phyloP scores from a whole-genome alignment of 2,329 filamentous ascomycete genomes.

The Pseudogymnoascus sp. region DNA sequence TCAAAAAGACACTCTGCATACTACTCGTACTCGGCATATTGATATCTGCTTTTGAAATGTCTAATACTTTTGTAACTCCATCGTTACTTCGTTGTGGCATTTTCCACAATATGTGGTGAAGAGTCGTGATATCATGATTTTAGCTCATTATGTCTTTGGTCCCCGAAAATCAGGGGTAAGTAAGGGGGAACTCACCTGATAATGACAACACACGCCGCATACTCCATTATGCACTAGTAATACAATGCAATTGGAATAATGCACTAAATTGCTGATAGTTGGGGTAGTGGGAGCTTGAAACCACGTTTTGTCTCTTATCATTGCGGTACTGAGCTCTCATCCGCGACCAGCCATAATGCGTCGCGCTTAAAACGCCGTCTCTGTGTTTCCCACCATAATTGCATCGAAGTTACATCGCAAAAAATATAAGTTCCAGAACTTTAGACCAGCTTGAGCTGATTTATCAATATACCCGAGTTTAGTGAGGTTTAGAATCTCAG shows the following conservation, averaged over 20 bases:
- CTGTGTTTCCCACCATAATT: neutral
- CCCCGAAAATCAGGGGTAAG: neutral
- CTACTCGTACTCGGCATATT: neutral
- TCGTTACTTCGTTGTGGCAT: neutral
- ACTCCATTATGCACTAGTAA: neutral
- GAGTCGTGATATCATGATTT: neutral
- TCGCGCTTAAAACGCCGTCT: neutral
- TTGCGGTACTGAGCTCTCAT: too few relatives aligned
- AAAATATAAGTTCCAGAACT: neutral
- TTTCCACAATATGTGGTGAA: neutral
- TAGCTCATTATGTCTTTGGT: neutral
- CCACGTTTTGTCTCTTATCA: neutral
- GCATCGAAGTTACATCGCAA: neutral
- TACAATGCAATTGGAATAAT: neutral
- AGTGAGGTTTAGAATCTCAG: neutral
- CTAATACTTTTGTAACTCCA: neutral
- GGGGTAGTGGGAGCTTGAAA: neutral
- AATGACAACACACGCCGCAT: neutral
- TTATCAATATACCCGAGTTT: neutral
- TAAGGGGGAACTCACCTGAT: neutral
- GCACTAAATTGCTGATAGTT: neutral
- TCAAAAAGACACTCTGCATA: constrained; percentile 22
- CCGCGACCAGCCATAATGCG: too few relatives aligned
- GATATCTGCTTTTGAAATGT: neutral
- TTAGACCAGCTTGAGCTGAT: neutral